Evolutionary conservation across 768 basidiomycete genomes (phyloP).

Genomic region (Polyporus arcularius): DNA sequence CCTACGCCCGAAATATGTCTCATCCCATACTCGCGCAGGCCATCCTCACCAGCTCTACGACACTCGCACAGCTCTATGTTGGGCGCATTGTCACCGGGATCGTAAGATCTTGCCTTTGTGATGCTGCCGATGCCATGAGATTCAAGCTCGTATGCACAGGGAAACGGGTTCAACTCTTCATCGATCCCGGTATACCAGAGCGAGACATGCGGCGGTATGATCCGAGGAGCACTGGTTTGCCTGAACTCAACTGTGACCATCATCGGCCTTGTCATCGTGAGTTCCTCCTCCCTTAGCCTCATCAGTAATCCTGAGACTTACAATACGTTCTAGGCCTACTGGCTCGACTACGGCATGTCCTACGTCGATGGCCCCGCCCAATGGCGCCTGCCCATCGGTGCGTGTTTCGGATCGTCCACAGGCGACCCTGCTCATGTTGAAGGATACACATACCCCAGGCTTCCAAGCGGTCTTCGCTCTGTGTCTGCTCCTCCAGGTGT

Average conservation of each 20-base stretch:
- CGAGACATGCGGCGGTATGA: constrained; percentile 39
- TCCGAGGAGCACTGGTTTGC: constrained; percentile 39
- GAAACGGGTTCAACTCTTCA: constrained; percentile 44
- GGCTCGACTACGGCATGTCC: constrained; percentile 44
- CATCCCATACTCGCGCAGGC: constrained; percentile 24
- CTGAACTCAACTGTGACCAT: constrained; percentile 42
- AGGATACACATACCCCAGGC: constrained; percentile 22
- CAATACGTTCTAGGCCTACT: constrained; percentile 33
- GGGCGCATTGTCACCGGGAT: constrained; percentile 41
- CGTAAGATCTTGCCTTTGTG: constrained; percentile 21
- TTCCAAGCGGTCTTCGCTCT: constrained; percentile 44
- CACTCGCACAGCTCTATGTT: constrained; percentile 39
- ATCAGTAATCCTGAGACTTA: neutral
- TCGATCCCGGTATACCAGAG: constrained; percentile 44
- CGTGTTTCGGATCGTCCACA: neutral
- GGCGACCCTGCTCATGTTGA: too few species aligned
- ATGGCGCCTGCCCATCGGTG: constrained; percentile 27
- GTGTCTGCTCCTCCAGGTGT: constrained; percentile 36
- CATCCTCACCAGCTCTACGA: constrained; percentile 41
- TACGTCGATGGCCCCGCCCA: constrained; percentile 32
- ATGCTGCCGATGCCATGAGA: neutral
- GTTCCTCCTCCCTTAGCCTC: constrained; percentile 4
- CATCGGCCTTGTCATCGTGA: constrained; percentile 40
- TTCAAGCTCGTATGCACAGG: constrained; percentile 20
- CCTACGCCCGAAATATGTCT: neutral